Base-by-base conservation (phyloP, 2,329 filamentous ascomycete species). In the Bipolaris zeicola region DNA sequence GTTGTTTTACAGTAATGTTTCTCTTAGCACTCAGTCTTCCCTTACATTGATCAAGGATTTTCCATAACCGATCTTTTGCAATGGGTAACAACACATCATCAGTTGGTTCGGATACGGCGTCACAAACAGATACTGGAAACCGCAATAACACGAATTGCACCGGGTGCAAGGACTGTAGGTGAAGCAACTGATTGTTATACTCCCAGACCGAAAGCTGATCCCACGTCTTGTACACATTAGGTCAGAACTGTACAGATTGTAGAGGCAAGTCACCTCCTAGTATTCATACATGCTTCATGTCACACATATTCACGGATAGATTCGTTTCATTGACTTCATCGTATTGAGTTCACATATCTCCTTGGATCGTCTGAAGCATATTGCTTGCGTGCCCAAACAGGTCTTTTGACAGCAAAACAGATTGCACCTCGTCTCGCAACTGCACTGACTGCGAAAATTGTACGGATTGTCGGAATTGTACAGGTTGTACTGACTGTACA, bases 141-240 rank as follows among this genome's bases (percentile, higher is more conserved):
- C 48, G 42, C 10, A 56, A 56, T 31, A 56, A 56, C 10, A 42
- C 42, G 6, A 37, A 52, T 31, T 56, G 53, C 31, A 56, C 48
- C 10, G 53, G 48, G 11, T 56, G 53, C 24, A 41, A 47, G 26
- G n/a, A 56, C 18, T 56, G 53, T 56, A 47, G 8, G 53, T 22
- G 13, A 16, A 33, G 7, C 8, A 14, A 36, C 5, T 11, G 39
- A 14, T 8, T 3, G 11, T n/a, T 3, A 20, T 34, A 7, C 4
- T 18, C 2, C 3, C 3, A 5, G 38, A 42, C 4, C 1, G 11
- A 41, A 14, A 7, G 24, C 53, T 56, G 22, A 56, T 31, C 5
- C 6, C 22, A 4, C 3, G 14, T n/a, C 8, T 20, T 18, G 4
- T 5, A 28, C n/a, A 22, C n/a, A 11, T 6, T 14, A 56, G 53